Evolutionary conservation across 768 basidiomycete species (phyloP).

Genomic region (Kwoniella sp.): DNA sequence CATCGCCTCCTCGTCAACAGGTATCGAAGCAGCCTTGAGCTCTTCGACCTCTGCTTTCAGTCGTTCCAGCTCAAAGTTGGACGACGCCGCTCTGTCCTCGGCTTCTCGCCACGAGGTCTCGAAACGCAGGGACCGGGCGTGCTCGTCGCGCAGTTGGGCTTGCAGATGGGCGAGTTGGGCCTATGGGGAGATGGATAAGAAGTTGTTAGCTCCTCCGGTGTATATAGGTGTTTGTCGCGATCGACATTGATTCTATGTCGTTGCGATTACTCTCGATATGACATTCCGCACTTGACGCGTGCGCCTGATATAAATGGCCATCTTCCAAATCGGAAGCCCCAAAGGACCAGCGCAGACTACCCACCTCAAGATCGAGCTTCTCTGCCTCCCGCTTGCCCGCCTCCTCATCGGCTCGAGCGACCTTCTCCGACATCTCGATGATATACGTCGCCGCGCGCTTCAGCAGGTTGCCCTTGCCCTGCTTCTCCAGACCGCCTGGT

Average conservation of each 20-base stretch:
- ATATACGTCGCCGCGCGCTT: constrained; percentile 88
- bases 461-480: constrained; percentile 78
- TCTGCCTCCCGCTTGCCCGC: constrained; percentile 27
- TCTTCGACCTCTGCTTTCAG: constrained; percentile 39
- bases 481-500: constrained; percentile 76
- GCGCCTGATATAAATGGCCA: no score
- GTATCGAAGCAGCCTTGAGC: constrained; percentile 5
- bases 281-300: no score
- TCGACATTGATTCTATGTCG: no score
- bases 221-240: neutral
- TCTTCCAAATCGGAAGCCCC: no score
- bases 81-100: constrained; percentile 45
- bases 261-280: no score
- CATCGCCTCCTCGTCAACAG: neutral
- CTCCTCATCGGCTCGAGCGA: constrained; percentile 64
- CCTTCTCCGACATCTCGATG: constrained; percentile 85
- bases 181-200: constrained; percentile 16
- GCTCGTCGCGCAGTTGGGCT: constrained; percentile 35
- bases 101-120: constrained; percentile 49
- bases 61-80: constrained; percentile 44
- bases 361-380: constrained; percentile 34
- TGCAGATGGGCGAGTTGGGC: constrained; percentile 22
- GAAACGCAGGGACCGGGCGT: constrained; percentile 30
- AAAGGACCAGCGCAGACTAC: neutral
- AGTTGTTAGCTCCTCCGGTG: no score